These are phyloP conservation scores for Chamaenerion angustifolium DNA, from an alignment of 345 rosid genomes.

Conservation along the genomic window DNA sequence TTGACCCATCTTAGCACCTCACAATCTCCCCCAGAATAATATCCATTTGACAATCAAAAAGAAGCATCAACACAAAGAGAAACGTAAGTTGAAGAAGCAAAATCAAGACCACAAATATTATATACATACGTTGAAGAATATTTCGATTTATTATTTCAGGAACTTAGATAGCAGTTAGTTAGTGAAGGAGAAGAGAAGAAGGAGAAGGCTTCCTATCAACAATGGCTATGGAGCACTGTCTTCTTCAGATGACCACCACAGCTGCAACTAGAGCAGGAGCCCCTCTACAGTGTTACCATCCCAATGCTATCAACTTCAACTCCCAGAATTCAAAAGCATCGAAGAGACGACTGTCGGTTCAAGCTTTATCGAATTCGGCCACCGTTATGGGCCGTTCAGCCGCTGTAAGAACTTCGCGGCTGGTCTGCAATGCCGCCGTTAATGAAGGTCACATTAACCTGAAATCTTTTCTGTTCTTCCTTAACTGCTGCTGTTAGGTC, in stretches of 20 bases:
- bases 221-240: constrained; percentile 35
- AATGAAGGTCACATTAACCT: too few species aligned
- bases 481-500: too few species aligned
- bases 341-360: constrained; percentile 1
- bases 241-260: constrained; percentile 26
- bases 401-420: too few species aligned
- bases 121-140: too few species aligned
- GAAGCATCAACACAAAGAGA: too few species aligned
- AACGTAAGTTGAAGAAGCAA: too few species aligned
- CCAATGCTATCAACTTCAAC: constrained; percentile 10
- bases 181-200: not conserved
- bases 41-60: not conserved
- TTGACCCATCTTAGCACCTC: constrained; percentile 16
- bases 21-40: constrained; percentile 10
- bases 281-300: constrained; percentile 17
- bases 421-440: too few species aligned
- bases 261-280: constrained; percentile 17
- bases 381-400: too few species aligned
- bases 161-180: not conserved
- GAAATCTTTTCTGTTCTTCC: too few species aligned
- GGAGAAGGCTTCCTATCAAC: not conserved
- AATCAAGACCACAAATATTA: too few species aligned
- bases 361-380: not conserved
- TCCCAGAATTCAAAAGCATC: not conserved
- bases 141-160: not conserved